Evolutionary conservation across 2,329 filamentous ascomycete species (phyloP).

Genomic region (Penicillium sclerotigenum): DNA sequence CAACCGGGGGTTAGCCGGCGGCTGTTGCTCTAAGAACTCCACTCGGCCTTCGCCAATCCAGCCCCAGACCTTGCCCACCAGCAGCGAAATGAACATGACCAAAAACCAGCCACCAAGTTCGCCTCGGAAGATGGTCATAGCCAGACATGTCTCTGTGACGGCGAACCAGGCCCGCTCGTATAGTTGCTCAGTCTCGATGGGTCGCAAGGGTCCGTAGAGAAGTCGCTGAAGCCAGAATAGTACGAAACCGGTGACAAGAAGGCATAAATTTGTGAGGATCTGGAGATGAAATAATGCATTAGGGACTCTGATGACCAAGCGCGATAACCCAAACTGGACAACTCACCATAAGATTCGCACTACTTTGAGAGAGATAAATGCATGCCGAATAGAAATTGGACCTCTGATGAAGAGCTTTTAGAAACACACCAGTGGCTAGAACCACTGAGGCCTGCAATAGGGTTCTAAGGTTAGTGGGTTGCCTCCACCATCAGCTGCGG

Average conservation of each 20-base stretch:
- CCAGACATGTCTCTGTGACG: constrained; percentile 91
- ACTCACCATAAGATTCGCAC: constrained; percentile 84
- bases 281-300: constrained; percentile 35
- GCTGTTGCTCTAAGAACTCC: constrained; percentile 92
- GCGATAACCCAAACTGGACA: neutral
- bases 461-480: constrained; percentile 12
- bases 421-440: constrained; percentile 76
- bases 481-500: neutral
- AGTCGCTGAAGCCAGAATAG: constrained; percentile 85
- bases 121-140: constrained; percentile 97
- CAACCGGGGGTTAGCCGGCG: constrained; percentile 78
- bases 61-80: constrained; percentile 95
- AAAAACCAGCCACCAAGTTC: constrained; percentile 93
- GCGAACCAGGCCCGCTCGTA: constrained; percentile 99
- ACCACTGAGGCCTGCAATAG: constrained; percentile 67
- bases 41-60: constrained; percentile 97
- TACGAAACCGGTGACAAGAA: constrained; percentile 74
- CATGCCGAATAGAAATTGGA: constrained; percentile 98
- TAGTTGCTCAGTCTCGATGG: constrained; percentile 93
- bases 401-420: constrained; percentile 90
- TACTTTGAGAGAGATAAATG: constrained; percentile 95
- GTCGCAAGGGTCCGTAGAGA: constrained; percentile 84
- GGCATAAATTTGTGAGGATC: constrained; percentile 87
- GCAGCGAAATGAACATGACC: constrained; percentile 89
- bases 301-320: neutral